Conservation (phyloP, 2,329 filamentous ascomycete species). For the Juglanconis juglandina region DNA sequence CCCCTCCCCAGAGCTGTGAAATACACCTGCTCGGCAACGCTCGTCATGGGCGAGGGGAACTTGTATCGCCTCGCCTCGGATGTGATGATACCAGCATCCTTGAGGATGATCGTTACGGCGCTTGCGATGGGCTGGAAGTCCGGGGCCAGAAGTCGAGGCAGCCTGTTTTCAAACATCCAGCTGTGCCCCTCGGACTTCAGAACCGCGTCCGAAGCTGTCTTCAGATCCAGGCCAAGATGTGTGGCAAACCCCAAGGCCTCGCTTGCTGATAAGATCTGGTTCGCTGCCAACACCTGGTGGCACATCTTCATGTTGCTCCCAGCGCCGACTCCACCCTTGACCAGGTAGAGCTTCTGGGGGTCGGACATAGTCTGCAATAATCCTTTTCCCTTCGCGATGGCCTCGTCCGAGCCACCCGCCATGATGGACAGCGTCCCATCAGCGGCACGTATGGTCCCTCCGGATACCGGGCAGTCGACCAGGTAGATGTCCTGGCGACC, state of each 20-base stretch:
- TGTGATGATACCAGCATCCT: constrained; percentile 65
- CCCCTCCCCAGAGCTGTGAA: constrained; percentile 57
- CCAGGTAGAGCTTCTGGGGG: constrained; percentile 58
- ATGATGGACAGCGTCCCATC: constrained; percentile 74
- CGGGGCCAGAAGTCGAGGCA: constrained; percentile 51
- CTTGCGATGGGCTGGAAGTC: constrained; percentile 54
- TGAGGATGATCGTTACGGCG: constrained; percentile 57
- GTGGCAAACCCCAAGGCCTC: constrained; percentile 60
- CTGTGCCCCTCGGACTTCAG: constrained; percentile 48
- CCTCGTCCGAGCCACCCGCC: constrained; percentile 58
- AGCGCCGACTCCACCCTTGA: constrained; percentile 57
- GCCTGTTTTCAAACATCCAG: constrained; percentile 61
- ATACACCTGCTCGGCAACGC: constrained; percentile 63
- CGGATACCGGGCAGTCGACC: constrained; percentile 71
- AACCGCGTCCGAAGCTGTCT: constrained; percentile 39
- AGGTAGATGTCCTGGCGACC: constrained; percentile 62
- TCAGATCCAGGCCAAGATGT: constrained; percentile 50
- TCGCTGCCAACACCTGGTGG: constrained; percentile 61
- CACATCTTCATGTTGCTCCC: constrained; percentile 61
- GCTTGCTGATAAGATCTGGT: constrained; percentile 58
- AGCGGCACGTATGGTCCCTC: constrained; percentile 64
- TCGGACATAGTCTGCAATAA: constrained; percentile 64
- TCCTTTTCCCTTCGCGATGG: constrained; percentile 53
- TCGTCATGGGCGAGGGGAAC: constrained; percentile 60
- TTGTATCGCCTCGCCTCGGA: constrained; percentile 55